Percentiles rank a stretch among this genome's conserved stretches.
These are phyloP conservation scores for Mortierella alpina DNA, from an alignment of 192 early-diverging fungal genomes.

Conservation along the genomic window DNA sequence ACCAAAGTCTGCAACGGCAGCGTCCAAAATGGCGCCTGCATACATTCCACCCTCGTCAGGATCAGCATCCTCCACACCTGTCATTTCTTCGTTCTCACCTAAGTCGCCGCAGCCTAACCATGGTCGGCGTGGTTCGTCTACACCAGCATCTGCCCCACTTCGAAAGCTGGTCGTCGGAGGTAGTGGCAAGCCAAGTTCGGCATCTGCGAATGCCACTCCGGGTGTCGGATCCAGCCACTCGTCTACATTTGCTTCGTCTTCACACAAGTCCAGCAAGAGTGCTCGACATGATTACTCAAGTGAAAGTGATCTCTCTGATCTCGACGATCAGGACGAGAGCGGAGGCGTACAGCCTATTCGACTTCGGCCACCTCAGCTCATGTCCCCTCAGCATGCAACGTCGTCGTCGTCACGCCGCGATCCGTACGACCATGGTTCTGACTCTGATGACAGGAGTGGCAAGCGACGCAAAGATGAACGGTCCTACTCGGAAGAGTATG, in stretches of 20 bases:
- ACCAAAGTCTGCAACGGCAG: constrained; percentile 25
- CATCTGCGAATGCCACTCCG: constrained; percentile 20
- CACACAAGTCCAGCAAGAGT: constrained; percentile 28
- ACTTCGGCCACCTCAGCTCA: constrained; percentile 38
- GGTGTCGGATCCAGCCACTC: background rate
- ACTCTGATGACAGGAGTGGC: constrained; percentile 3
- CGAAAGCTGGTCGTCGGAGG: constrained; percentile 27
- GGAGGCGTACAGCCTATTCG: constrained; percentile 18
- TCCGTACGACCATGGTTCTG: constrained; percentile 20
- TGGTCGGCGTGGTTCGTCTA: constrained; percentile 35
- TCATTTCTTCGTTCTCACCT: background rate
- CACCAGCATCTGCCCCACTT: constrained; percentile 24
- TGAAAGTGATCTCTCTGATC: constrained; percentile 45
- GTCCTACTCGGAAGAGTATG: constrained; percentile 40
- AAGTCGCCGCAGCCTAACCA: constrained; percentile 2
- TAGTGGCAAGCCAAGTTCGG: background rate
- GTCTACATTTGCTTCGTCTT: constrained; percentile 4
- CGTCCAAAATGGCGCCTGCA: constrained; percentile 36
- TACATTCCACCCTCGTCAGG: constrained; percentile 31
- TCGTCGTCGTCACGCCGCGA: background rate
- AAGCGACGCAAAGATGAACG: constrained; percentile 31
- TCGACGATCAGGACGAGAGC: constrained; percentile 30
- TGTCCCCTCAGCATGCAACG: background rate
- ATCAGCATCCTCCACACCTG: constrained; percentile 12
- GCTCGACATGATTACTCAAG: constrained; percentile 24